Evolutionary conservation across 1,284 basidiomycete species (phyloP).

Genomic region (Ceratobasidium sp.): DNA sequence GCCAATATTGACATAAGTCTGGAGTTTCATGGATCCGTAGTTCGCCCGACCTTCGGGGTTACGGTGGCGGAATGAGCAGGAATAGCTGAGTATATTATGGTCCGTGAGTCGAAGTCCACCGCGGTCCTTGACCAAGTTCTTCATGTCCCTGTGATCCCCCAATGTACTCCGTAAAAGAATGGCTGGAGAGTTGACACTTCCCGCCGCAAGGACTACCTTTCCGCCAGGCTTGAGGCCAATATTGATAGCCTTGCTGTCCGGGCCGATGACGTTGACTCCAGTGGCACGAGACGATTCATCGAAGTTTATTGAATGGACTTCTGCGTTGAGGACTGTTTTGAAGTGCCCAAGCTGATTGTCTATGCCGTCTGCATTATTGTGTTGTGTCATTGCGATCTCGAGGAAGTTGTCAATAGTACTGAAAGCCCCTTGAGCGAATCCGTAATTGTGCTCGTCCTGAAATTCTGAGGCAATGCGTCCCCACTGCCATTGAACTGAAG

Average conservation of each 20-base stretch:
- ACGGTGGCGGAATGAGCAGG: constrained; percentile 47
- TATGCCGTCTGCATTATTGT: constrained; percentile 10
- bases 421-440: constrained; percentile 50
- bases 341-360: constrained; percentile 42
- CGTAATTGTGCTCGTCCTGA: constrained; percentile 48
- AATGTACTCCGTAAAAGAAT: constrained; percentile 49
- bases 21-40: constrained; percentile 50
- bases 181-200: constrained; percentile 48
- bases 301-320: constrained; percentile 42
- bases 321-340: constrained; percentile 49
- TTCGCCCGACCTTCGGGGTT: constrained; percentile 33
- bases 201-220: constrained; percentile 49
- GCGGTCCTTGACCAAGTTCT: constrained; percentile 16
- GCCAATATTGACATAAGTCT: constrained; percentile 44
- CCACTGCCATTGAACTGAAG: constrained; percentile 50
- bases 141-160: too few relatives aligned
- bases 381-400: constrained; percentile 51
- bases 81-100: constrained; percentile 49
- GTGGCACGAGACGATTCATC: not conserved
- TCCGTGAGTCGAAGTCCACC: constrained; percentile 49
- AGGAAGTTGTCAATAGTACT: constrained; percentile 51
- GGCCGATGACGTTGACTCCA: constrained; percentile 30
- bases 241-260: constrained; percentile 25
- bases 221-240: constrained; percentile 42
- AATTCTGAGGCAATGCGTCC: constrained; percentile 51